phyloP scores from a whole-genome alignment of 805 yeast species.

The Cyberlindnera bimundalis region DNA sequence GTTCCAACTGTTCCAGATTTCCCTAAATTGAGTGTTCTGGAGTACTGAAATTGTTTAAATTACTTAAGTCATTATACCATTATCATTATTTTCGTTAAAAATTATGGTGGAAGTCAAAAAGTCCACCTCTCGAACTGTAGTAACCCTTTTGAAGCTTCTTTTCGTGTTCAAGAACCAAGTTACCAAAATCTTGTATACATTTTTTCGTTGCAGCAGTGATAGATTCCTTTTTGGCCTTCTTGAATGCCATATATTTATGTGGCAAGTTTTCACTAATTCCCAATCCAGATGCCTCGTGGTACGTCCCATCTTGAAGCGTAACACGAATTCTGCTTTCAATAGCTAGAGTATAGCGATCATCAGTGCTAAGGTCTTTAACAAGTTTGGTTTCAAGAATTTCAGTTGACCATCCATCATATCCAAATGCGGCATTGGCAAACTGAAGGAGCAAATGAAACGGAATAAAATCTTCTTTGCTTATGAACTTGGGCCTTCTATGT shows the following conservation, averaged over 20 bases:
- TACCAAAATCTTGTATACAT: constrained; percentile 68
- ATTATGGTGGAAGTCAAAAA: constrained; percentile 23
- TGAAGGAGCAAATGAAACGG: constrained; percentile 35
- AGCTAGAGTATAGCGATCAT: constrained; percentile 25
- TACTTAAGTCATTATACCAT: not conserved
- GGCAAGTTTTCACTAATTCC: constrained; percentile 66
- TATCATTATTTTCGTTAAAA: not conserved
- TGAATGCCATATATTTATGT: constrained; percentile 66
- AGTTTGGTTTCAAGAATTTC: constrained; percentile 32
- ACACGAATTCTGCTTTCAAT: constrained; percentile 54
- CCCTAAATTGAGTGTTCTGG: constrained; percentile 54
- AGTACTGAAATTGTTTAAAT: constrained; percentile 38
- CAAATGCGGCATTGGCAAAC: constrained; percentile 50
- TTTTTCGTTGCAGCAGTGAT: constrained; percentile 81
- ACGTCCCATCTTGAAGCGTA: constrained; percentile 76
- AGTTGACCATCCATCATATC: constrained; percentile 56
- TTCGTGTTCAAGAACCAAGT: constrained; percentile 50
- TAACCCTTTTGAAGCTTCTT: constrained; percentile 31
- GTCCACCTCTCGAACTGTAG: constrained; percentile 30
- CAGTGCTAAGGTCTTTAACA: constrained; percentile 12
- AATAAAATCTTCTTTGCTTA: constrained; percentile 16
- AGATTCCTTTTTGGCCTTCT: constrained; percentile 81
- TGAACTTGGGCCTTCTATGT: constrained; percentile 6
- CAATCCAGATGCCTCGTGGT: constrained; percentile 72
- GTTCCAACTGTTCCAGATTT: constrained; percentile 63